Base-by-base conservation (phyloP, 2,329 filamentous ascomycete genomes). In the Cercospora brassicicola region DNA sequence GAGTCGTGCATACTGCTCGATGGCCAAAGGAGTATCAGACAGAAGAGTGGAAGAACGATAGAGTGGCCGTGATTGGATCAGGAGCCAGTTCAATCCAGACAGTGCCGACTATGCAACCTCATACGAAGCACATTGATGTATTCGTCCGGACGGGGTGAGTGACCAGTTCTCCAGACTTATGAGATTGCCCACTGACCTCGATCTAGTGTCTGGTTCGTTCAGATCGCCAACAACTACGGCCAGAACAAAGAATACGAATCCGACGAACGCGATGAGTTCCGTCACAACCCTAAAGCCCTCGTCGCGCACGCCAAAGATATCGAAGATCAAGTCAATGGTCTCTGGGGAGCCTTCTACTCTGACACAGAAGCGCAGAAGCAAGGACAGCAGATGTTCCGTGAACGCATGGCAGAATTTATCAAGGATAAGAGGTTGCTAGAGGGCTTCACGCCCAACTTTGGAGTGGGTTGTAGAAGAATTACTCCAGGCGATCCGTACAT, bases 401-500 rank as follows among this genome's bases (percentile, higher is more conserved):
- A 76, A 3, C 78, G 83, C 13, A 86, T 85, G 84, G 78, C 77
- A 11, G 82, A 85, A 67, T 81, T 79, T 62, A 84, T 87, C 73
- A 85, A 84, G 68, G 84, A 86, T 67, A 78, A 85, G 68, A 76
- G 84, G 10, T 76, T 86, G 26, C 73, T 85, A 2, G 74, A 84
- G 63, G 82, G 82, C 4, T 83, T 84, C 64, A 83, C 80, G 4
- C 82, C 82, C 0, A 82, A 79, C 15, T 84, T 82, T 26, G 80
- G 79, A 11, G 69, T 84, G 42, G 83, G 83, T 1, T 84, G 81
- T 65, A 78, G 82, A 10, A 71, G 82, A n/a, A 76, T 84, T 51
- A 84, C 82, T 0, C 82, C 82, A 0, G 84, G 84, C 2, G 83
- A 85, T 71, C 82, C 82, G 1, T 86, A 85, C 70, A 83, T 86